Conservation (phyloP, 2,329 filamentous ascomycete species). For the Fusarium sp. region DNA sequence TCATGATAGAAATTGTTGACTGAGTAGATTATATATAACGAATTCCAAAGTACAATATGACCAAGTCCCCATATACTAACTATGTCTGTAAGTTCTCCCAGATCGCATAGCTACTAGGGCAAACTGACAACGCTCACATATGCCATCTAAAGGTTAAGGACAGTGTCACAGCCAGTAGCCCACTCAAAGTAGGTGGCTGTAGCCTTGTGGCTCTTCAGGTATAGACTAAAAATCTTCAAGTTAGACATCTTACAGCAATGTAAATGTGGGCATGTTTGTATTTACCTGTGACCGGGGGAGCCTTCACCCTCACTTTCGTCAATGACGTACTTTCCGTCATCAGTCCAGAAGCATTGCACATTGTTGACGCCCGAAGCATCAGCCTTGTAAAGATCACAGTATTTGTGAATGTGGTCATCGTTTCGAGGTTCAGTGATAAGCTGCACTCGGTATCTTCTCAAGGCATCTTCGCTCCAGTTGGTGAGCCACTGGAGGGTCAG, state of each 20-base stretch:
- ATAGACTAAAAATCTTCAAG: background rate
- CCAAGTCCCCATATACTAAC: too few relatives aligned
- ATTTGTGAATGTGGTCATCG: background rate
- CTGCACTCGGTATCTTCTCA: background rate
- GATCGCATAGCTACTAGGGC: too few relatives aligned
- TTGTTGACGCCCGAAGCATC: background rate
- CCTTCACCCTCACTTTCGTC: background rate
- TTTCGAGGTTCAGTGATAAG: constrained; percentile 4
- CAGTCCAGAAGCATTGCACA: constrained; percentile 3
- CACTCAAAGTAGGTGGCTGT: too few relatives aligned
- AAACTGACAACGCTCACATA: background rate
- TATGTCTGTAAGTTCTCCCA: too few relatives aligned
- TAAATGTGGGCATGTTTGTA: background rate
- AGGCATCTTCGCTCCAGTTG: constrained; percentile 1
- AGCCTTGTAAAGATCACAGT: background rate
- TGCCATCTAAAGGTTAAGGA: background rate
- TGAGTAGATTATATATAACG: too few relatives aligned
- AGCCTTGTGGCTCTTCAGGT: too few relatives aligned
- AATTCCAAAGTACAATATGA: too few relatives aligned
- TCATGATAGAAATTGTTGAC: too few relatives aligned
- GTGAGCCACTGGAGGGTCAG: background rate
- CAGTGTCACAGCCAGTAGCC: background rate
- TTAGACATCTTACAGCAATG: background rate
- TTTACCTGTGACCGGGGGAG: background rate
- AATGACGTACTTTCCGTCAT: background rate